These are phyloP conservation scores for Elongisporangium prolatum DNA, from an alignment of 352 stramenopile species.

Conservation along the genomic window DNA sequence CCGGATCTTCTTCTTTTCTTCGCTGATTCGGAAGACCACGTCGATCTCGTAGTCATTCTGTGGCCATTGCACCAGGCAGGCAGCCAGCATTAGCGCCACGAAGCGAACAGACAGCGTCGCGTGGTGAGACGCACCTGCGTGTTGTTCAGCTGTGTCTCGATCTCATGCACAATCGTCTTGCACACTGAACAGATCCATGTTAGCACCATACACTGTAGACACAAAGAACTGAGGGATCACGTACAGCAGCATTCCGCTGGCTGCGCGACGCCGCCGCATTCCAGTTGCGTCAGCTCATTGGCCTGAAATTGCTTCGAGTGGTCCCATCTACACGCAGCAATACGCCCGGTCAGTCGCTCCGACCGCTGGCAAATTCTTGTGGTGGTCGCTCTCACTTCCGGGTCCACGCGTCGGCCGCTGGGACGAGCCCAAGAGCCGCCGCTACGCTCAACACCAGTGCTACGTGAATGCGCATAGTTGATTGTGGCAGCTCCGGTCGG, in stretches of 20 bases:
- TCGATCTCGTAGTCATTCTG: constrained; percentile 82
- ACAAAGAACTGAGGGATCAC: constrained; percentile 8
- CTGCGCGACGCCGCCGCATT: constrained; percentile 51
- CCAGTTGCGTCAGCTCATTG: constrained; percentile 49
- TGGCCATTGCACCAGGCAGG: neutral
- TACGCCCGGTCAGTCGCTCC: neutral
- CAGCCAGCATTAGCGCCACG: neutral
- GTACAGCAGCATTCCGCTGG: constrained; percentile 70
- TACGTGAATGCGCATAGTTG: neutral
- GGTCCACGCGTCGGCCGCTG: constrained; percentile 38
- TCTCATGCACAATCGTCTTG: constrained; percentile 77
- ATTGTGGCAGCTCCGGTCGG: neutral
- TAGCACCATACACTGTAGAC: neutral
- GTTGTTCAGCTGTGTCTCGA: constrained; percentile 77
- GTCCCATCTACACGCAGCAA: constrained; percentile 48
- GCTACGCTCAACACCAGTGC: constrained; percentile 6
- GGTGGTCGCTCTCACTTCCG: constrained; percentile 22
- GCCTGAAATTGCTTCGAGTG: constrained; percentile 76
- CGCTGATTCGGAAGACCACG: constrained; percentile 81
- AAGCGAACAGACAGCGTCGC: neutral
- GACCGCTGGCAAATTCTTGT: neutral
- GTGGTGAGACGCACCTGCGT: constrained; percentile 28
- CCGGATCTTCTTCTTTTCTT: constrained; percentile 85
- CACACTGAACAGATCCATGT: constrained; percentile 36
- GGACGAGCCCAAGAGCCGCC: constrained; percentile 11